phyloP scores from a whole-genome alignment of 2,329 filamentous ascomycete species.

The Colletotrichum limetticola region DNA sequence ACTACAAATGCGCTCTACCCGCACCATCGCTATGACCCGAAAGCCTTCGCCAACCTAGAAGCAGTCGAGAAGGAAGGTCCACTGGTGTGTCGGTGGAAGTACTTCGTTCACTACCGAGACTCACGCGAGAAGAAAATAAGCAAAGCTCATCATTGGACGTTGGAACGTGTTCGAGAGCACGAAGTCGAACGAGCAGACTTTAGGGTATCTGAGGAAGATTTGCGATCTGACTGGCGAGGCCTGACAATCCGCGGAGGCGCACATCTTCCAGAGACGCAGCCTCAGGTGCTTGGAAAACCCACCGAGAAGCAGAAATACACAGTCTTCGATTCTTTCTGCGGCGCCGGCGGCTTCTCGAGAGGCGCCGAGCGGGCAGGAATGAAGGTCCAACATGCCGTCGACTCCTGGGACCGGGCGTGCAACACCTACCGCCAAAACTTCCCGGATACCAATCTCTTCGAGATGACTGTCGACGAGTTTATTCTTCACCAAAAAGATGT shows the following conservation, averaged over 20 bases:
- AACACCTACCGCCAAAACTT: constrained; percentile 71
- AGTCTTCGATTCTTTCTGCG: constrained; percentile 78
- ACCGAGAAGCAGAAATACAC: constrained; percentile 64
- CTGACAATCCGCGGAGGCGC: constrained; percentile 52
- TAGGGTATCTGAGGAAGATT: constrained; percentile 41
- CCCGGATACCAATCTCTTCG: constrained; percentile 57
- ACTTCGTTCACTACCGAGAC: constrained; percentile 45
- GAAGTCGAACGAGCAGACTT: constrained; percentile 46
- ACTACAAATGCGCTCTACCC: constrained; percentile 67
- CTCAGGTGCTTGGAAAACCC: neutral
- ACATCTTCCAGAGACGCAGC: neutral
- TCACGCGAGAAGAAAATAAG: constrained; percentile 35
- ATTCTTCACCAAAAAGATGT: constrained; percentile 45
- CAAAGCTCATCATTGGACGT: constrained; percentile 47
- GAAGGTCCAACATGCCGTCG: constrained; percentile 70
- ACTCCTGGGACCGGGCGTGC: constrained; percentile 67
- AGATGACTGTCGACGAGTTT: constrained; percentile 61
- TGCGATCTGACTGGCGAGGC: constrained; percentile 51
- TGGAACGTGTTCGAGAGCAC: constrained; percentile 44
- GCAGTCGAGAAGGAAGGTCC: constrained; percentile 44
- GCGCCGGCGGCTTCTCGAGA: constrained; percentile 76
- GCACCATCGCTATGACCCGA: constrained; percentile 41
- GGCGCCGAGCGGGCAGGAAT: constrained; percentile 71
- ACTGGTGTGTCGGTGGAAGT: constrained; percentile 65
- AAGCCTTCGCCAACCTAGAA: constrained; percentile 36